These are phyloP conservation scores for Aspergillus pseudotamarii DNA, from an alignment of 2,329 filamentous ascomycete species.

Conservation along the genomic window DNA sequence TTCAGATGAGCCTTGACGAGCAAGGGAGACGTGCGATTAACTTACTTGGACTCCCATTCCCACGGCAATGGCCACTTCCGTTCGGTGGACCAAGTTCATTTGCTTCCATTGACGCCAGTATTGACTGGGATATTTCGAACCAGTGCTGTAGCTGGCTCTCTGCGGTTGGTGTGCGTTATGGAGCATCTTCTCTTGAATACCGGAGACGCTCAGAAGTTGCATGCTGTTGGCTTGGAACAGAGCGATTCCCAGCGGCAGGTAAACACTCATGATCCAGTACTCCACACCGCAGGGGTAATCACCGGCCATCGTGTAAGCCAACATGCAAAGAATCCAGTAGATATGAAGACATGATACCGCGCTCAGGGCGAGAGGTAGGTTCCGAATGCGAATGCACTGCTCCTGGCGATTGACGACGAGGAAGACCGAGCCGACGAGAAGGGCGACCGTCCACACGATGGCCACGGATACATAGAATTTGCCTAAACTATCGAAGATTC, in stretches of 20 bases:
- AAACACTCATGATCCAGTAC: neutral
- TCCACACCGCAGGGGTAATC: neutral
- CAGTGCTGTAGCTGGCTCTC: neutral
- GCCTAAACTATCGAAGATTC: neutral
- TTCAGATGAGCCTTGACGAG: neutral
- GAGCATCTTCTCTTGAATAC: neutral
- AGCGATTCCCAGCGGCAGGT: neutral
- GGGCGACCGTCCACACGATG: neutral
- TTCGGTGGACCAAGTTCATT: constrained; percentile 1
- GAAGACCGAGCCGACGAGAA: neutral
- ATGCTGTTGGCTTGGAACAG: neutral
- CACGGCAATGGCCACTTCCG: neutral
- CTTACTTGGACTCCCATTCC: neutral
- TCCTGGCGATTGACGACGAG: neutral
- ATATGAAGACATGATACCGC: neutral
- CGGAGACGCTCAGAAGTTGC: neutral
- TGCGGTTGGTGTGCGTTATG: neutral
- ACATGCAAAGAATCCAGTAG: constrained; percentile 1
- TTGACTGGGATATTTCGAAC: neutral
- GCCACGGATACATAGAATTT: neutral
- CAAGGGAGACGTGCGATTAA: rapidly evolving
- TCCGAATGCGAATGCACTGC: neutral
- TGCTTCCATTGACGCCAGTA: neutral
- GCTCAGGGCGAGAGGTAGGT: neutral
- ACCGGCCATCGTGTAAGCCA: neutral